phyloP scores from a whole-genome alignment of 2,329 filamentous ascomycete genomes.

The Geosmithia putterillii region DNA sequence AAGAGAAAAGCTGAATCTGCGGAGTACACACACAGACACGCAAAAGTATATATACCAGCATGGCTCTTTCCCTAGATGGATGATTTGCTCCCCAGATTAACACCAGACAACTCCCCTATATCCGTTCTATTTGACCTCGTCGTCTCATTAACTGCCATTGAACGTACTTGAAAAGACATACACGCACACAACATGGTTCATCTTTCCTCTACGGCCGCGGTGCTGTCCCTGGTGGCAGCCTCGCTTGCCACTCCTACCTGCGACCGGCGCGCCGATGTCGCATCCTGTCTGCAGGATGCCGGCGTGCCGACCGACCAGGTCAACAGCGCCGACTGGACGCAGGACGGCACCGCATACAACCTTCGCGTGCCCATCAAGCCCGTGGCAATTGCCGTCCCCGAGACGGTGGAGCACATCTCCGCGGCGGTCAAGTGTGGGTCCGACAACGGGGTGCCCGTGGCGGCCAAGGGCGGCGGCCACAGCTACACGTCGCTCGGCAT shows the following conservation, averaged over 20 bases:
- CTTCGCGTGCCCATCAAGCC: slow-evolving; percentile 17
- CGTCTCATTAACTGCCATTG: no score
- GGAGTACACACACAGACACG: no score
- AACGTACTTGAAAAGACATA: no score
- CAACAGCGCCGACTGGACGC: slow-evolving; percentile 15
- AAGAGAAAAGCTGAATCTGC: no score
- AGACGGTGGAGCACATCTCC: slow-evolving; percentile 22
- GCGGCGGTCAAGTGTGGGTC: slow-evolving; percentile 19
- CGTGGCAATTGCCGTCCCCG: slow-evolving; percentile 32
- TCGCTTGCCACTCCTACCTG: neutral
- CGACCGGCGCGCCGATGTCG: neutral
- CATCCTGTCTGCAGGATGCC: neutral
- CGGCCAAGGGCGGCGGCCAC: slow-evolving; percentile 43
- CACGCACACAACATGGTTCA: neutral
- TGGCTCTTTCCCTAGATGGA: no score
- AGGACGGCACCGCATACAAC: slow-evolving; percentile 19
- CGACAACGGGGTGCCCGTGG: slow-evolving; percentile 31
- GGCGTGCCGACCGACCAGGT: neutral
- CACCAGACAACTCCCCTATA: no score
- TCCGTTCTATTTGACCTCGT: no score
- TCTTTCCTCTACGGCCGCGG: neutral
- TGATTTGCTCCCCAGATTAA: no score
- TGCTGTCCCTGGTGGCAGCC: neutral
- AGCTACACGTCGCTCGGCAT: slow-evolving; percentile 34
- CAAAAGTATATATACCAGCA: no score